phyloP scores from a whole-genome alignment of 2,329 filamentous ascomycete species.

The Scedosporium minutisporum region DNA sequence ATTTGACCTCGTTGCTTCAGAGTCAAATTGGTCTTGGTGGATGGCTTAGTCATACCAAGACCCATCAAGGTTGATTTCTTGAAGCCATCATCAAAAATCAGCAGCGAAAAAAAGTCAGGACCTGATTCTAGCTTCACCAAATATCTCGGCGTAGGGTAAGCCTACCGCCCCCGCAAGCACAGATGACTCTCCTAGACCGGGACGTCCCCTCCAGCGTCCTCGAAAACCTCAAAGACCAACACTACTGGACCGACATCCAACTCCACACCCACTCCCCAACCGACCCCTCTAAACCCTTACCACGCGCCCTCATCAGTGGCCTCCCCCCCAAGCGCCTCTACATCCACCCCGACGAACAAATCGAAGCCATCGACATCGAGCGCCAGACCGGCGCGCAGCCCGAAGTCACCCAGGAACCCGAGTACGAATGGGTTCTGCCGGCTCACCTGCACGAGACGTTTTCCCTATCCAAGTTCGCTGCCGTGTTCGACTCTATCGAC shows the following conservation, averaged over 20 bases:
- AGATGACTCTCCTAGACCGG: conserved; percentile 4
- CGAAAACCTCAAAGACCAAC: conserved; percentile 65
- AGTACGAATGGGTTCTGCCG: conserved; percentile 69
- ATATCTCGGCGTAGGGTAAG: no score
- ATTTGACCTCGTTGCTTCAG: neutral
- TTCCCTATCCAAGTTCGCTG: conserved; percentile 55
- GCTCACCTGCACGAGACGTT: conserved; percentile 65
- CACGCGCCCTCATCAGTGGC: conserved; percentile 60
- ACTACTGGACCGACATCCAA: conserved; percentile 59
- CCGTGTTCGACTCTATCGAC: conserved; percentile 57
- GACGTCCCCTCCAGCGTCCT: conserved; percentile 39
- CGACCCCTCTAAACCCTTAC: conserved; percentile 25
- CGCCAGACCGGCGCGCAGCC: conserved; percentile 35
- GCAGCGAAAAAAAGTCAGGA: neutral
- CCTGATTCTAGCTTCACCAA: neutral
- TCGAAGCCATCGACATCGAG: conserved; percentile 56
- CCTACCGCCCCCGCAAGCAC: neutral
- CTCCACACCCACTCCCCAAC: conserved; percentile 35
- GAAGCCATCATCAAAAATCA: neutral
- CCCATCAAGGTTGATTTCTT: neutral
- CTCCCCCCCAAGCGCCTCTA: conserved; percentile 66
- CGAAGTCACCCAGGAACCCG: conserved; percentile 33
- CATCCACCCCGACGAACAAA: conserved; percentile 74
- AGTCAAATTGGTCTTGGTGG: no score
- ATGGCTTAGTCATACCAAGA: neutral